Base-by-base conservation (phyloP, 1,284 basidiomycete species). In the Phlebopus sp. region DNA sequence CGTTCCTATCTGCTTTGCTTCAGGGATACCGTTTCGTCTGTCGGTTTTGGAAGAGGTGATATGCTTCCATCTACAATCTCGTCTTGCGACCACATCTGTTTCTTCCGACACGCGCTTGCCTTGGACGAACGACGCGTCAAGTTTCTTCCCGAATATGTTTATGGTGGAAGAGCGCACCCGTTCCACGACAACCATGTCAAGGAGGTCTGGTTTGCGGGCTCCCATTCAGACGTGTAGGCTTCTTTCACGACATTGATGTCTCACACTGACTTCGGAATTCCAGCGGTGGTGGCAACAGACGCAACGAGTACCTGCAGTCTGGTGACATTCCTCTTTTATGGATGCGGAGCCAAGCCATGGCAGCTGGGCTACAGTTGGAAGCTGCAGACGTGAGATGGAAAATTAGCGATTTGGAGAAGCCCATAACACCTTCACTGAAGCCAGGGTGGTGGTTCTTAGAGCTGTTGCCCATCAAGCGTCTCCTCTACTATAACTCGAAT, bases 111-210 rank as follows among this genome's bases (percentile, higher is more conserved):
- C 37, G 67, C 64, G 1, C 42, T 68, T n/a, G 67, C 64, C 3
- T 47, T 73, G 31, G 71, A 74, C 42, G 71, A 72, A 42, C 57
- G 69, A 34, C 67, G 71, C 5, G 69, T 70, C 48, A 73, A 70
- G 47, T 74, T 73, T 50, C 56, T 69, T 34, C 69, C 70, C 0
- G 72, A 74, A 48, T 67, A 69, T 40, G 56, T 51, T 0, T 59
- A 58, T 19, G 67, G 67, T 0, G 59, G 67, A 40, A 52, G 48
- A 31, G 59, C 55, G 3, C 17, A 40, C 10, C 1, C 17, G 3
- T 27, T 13, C 0, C 46, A 55, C 9, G 51, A 58, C 11, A 53
- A 38, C 2, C 60, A 41, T 40, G 41, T 67, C 37, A 67, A 70
- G 47, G 68, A 70, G 31, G 66, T 70, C 30, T 68, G 66, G 68